Percentiles rank a stretch among this genome's conserved stretches.
Conservation (phyloP, 495 filamentous ascomycete genomes). For the Hypoxylon intermedium region DNA sequence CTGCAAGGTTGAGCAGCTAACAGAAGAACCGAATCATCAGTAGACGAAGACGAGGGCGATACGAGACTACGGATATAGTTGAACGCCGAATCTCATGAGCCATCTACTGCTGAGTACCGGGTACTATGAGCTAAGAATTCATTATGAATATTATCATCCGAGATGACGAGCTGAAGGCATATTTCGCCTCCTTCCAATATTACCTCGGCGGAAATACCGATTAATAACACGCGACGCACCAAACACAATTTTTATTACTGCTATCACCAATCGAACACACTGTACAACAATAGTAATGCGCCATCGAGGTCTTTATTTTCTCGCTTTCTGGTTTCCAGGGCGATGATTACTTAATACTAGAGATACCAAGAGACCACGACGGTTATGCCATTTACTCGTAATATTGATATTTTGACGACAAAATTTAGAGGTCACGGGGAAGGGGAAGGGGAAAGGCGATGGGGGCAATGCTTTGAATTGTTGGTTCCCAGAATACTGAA, state of each 20-base stretch:
- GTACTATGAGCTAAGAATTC: slow-evolving; percentile 10
- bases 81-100: slow-evolving; percentile 5
- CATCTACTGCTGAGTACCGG: slow-evolving; percentile 4
- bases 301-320: slow-evolving; percentile 14
- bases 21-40: slow-evolving; percentile 11
- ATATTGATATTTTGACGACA: slow-evolving; percentile 38
- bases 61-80: slow-evolving; percentile 10
- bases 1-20: slow-evolving; percentile 42
- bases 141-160: slow-evolving; percentile 12
- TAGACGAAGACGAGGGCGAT: slow-evolving; percentile 1
- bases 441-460: slow-evolving; percentile 13
- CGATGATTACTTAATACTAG: slow-evolving; percentile 42
- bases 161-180: slow-evolving; percentile 19
- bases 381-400: slow-evolving; percentile 35
- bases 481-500: slow-evolving; percentile 31
- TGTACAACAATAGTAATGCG: slow-evolving; percentile 40
- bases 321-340: slow-evolving; percentile 18
- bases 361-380: slow-evolving; percentile 46
- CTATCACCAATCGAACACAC: slow-evolving; percentile 22
- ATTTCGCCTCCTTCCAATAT: slow-evolving; percentile 13
- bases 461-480: slow-evolving; percentile 19
- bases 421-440: slow-evolving; percentile 32
- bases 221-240: slow-evolving; percentile 19
- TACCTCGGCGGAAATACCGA: slow-evolving; percentile 21
- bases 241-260: slow-evolving; percentile 16